phyloP scores from a whole-genome alignment of 257 asterid genomes.

The Anisodus tanguticus region DNA sequence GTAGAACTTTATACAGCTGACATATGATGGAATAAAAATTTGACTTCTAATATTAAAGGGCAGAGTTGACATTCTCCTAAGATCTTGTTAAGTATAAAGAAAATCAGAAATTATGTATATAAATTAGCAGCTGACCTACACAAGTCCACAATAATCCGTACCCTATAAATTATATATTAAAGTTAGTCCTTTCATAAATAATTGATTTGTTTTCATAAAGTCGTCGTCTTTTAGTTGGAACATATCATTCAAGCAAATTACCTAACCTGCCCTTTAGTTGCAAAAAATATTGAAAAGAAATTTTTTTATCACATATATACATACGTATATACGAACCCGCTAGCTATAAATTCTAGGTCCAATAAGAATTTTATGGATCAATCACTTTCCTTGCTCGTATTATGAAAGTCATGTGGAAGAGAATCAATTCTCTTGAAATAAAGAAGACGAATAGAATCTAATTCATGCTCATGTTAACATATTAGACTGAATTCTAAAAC shows the following conservation, averaged over 20 bases:
- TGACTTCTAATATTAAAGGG: not conserved
- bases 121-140: constrained; percentile 1
- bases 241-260: not conserved
- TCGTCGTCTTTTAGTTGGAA: constrained; percentile 12
- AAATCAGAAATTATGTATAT: constrained; percentile 11
- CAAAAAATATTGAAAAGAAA: not conserved
- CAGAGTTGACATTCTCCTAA: constrained; percentile 23
- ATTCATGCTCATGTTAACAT: not conserved
- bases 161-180: not conserved
- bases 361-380: not conserved
- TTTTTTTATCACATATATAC: too few species aligned
- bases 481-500: not conserved
- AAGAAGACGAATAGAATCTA: not conserved
- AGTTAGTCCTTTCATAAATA: too few species aligned
- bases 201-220: not conserved
- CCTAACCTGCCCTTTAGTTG: not conserved
- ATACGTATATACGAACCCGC: not conserved
- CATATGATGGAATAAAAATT: not conserved
- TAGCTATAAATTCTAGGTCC: not conserved
- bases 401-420: not conserved
- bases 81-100: not conserved
- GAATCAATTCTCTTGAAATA: not conserved
- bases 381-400: not conserved
- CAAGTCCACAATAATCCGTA: constrained; percentile 15
- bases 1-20: not conserved